Conservation (phyloP, 2,329 filamentous ascomycete genomes). For the Aspergillus hortae region DNA sequence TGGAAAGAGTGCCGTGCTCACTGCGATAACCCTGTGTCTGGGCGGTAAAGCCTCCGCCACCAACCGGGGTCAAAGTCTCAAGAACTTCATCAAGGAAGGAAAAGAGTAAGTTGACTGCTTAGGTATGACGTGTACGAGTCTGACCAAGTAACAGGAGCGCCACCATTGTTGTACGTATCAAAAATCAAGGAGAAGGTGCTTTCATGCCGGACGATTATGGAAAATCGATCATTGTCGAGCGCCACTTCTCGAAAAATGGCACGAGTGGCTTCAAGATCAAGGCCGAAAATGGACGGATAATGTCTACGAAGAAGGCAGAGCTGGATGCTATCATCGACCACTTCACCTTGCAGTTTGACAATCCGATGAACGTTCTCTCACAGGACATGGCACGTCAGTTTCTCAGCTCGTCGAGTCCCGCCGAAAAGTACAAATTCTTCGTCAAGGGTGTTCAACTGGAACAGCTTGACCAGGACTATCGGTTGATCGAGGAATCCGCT, state of each 20-base stretch:
- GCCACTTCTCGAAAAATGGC: conserved; percentile 74
- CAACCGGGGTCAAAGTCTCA: conserved; percentile 85
- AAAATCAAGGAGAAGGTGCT: conserved; percentile 81
- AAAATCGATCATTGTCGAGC: conserved; percentile 82
- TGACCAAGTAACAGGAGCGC: conserved; percentile 40
- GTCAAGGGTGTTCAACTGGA: conserved; percentile 91
- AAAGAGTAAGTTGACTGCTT: conserved; percentile 56
- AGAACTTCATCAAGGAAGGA: conserved; percentile 87
- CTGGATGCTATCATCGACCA: conserved; percentile 92
- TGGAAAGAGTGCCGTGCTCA: conserved; percentile 93
- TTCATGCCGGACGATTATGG: conserved; percentile 83
- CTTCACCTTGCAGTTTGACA: conserved; percentile 91
- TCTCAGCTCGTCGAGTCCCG: conserved; percentile 74
- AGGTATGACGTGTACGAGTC: conserved; percentile 1
- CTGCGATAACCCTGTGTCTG: conserved; percentile 88
- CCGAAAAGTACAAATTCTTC: conserved; percentile 95
- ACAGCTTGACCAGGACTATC: conserved; percentile 86
- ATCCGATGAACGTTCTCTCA: conserved; percentile 91
- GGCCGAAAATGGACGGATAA: conserved; percentile 61
- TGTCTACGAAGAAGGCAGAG: conserved; percentile 81
- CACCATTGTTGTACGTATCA: conserved; percentile 77
- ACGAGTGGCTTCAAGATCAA: conserved; percentile 85
- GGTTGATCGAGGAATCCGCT: conserved; percentile 72
- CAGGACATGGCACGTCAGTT: conserved; percentile 95
- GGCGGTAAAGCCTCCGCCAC: conserved; percentile 91